Evolutionary conservation across 768 basidiomycete species (phyloP), one percentile per base, ranked within the genome.

Genomic region (Tephrocybe sp.): DNA sequence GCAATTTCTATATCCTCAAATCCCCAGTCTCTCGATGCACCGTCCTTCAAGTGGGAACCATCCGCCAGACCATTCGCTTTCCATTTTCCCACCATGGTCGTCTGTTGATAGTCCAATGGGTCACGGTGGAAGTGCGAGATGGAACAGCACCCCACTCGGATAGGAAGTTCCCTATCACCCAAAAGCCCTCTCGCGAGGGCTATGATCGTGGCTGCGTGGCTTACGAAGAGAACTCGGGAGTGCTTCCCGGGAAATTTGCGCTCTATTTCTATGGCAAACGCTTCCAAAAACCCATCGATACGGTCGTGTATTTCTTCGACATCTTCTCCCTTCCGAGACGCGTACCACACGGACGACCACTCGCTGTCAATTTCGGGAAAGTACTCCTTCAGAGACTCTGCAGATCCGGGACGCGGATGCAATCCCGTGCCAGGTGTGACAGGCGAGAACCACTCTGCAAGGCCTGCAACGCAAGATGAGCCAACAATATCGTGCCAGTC

Each of bases 401-500:
- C 83, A 5, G 73, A 66, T 11, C 72, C 74, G 1, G 90, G 88
- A 3, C 88, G 83, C 2, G 90, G 90, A 57, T 91, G 87, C 7
- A 91, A 72, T 25, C 88, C 84, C 2, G 86, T 81, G 24, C 80
- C 77, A 0, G 82, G 79, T 2, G 64, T 63, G 27, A 82, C 86
- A 23, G 84, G 86, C 3, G 84, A 86, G 64, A 83, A 89, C 90
- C 90, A 92, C 65, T 91, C 88, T 3, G 80, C 76, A 7, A 90
- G 62, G 9, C 86, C 86, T 88, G 53, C 49, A 40, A 33, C 15
- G 33, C 27, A 34, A 43, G 34, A 37, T 27, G 38, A 15, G 16
- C 12, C 18, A 30, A 16, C 18, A 15, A 24, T 31, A 24, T 45
- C 36, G 12, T 7, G 15, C 9, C 30, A 33, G 45, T 24, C 11